Evolutionary conservation across 2,329 filamentous ascomycete species (phyloP).

Genomic region (Stemphylium lycopersici): DNA sequence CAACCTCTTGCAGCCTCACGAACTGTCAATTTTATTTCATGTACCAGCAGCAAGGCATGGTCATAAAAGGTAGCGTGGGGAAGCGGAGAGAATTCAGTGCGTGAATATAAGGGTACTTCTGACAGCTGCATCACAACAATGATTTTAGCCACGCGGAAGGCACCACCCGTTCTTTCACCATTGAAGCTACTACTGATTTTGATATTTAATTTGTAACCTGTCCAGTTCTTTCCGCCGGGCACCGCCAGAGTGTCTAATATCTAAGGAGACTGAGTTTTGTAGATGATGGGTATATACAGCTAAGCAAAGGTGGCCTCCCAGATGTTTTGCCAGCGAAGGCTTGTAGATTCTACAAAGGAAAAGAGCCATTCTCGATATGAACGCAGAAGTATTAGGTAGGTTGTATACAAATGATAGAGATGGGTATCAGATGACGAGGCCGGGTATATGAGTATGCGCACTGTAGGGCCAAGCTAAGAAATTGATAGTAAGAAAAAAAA

Average conservation of each 20-base stretch:
- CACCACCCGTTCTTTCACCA: not conserved
- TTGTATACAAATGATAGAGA: slow-evolving; percentile 2
- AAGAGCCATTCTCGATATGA: not conserved
- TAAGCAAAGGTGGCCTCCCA: slow-evolving; percentile 2
- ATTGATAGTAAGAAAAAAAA: not conserved
- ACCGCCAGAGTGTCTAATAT: slow-evolving; percentile 6
- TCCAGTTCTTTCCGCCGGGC: slow-evolving; percentile 1
- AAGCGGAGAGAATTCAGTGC: no score
- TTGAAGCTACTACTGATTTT: not conserved
- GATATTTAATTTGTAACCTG: not conserved
- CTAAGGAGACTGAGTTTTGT: slow-evolving; percentile 3
- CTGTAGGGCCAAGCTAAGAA: slow-evolving; percentile 14
- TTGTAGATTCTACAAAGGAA: slow-evolving; percentile 7
- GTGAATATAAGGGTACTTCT: no score
- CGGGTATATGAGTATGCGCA: slow-evolving; percentile 26
- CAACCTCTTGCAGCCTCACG: no score
- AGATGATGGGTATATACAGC: slow-evolving; percentile 1
- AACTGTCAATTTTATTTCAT: no score
- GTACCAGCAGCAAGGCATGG: no score
- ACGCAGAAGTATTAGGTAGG: slow-evolving; percentile 3
- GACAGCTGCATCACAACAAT: no score
- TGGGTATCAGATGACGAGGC: slow-evolving; percentile 14
- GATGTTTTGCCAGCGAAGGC: slow-evolving; percentile 8
- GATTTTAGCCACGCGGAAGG: no score
- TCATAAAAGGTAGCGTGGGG: no score